Evolutionary conservation across 1,284 basidiomycete species (phyloP).

Genomic region (Ganoderma resinaceum): DNA sequence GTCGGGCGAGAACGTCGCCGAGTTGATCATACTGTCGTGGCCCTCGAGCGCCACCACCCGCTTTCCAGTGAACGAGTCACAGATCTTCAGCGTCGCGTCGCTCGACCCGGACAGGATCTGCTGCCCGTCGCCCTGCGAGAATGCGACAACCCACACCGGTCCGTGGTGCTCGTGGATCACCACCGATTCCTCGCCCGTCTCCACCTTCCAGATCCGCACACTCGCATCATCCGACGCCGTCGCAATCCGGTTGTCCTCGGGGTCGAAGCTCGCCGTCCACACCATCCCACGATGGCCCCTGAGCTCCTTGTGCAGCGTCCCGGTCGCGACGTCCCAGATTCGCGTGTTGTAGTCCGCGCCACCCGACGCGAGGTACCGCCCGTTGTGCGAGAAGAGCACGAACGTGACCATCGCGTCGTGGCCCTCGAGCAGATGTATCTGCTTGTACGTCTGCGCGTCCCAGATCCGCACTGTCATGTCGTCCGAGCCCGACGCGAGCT

Average conservation of each 20-base stretch:
- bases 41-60: constrained; percentile 26
- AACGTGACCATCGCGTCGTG: constrained; percentile 30
- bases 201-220: constrained; percentile 31
- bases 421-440: not conserved
- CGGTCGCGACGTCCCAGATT: constrained; percentile 16
- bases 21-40: constrained; percentile 21
- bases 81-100: constrained; percentile 24
- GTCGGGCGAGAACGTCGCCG: constrained; percentile 34
- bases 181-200: constrained; percentile 31
- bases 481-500: constrained; percentile 1
- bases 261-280: constrained; percentile 25
- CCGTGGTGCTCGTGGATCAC: constrained; percentile 25
- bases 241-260: constrained; percentile 22
- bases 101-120: constrained; percentile 25
- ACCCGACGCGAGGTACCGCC: constrained; percentile 27
- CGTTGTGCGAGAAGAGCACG: constrained; percentile 34
- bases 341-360: constrained; percentile 24
- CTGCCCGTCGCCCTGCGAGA: constrained; percentile 30
- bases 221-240: constrained; percentile 28
- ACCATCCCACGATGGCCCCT: constrained; percentile 29
- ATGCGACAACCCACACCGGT: constrained; percentile 28
- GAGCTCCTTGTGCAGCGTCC: constrained; percentile 10
- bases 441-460: not conserved
- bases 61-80: constrained; percentile 30
- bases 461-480: not conserved